A percentile compares a stretch with the other conserved stretches of the same genome.
Conservation (phyloP, 2,329 filamentous ascomycete genomes). For the Apiospora phragmitis region DNA sequence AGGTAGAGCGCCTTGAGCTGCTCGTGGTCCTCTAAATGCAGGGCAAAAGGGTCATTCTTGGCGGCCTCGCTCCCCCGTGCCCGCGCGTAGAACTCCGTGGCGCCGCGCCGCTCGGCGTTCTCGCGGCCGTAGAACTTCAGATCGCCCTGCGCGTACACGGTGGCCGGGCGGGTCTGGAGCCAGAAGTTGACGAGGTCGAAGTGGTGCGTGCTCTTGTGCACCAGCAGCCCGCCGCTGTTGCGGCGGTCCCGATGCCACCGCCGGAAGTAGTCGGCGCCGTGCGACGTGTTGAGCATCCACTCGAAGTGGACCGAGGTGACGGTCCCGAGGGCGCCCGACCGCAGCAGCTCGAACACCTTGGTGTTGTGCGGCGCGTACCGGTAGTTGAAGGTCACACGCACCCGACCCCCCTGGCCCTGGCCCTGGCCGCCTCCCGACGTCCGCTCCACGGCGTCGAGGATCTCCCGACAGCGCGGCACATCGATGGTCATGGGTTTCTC, state of each 20-base stretch:
- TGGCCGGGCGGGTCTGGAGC: slow-evolving; percentile 54
- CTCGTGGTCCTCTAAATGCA: slow-evolving; percentile 52
- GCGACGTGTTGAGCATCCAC: slow-evolving; percentile 63
- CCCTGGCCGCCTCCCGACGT: slow-evolving; percentile 34
- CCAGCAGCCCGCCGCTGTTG: slow-evolving; percentile 59
- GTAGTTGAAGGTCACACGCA: slow-evolving; percentile 65
- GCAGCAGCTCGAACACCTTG: slow-evolving; percentile 55
- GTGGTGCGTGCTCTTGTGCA: slow-evolving; percentile 65
- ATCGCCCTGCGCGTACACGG: slow-evolving; percentile 59
- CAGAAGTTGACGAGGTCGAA: slow-evolving; percentile 66
- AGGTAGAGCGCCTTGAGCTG: slow-evolving; percentile 60
- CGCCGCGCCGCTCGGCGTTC: slow-evolving; percentile 58
- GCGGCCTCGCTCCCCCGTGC: slow-evolving; percentile 52
- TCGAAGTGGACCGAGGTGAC: slow-evolving; percentile 62
- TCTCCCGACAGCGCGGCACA: slow-evolving; percentile 51
- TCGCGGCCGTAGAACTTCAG: slow-evolving; percentile 62
- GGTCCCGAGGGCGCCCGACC: slow-evolving; percentile 54
- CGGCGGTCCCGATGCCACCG: slow-evolving; percentile 63
- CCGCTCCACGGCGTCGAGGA: slow-evolving; percentile 54
- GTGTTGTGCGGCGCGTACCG: slow-evolving; percentile 67
- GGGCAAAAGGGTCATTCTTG: slow-evolving; percentile 56
- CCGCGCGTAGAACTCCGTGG: slow-evolving; percentile 50
- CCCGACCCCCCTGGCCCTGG: slow-evolving; percentile 25
- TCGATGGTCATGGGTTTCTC: slow-evolving; percentile 69
- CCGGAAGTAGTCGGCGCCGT: slow-evolving; percentile 64